Evolutionary conservation across 768 basidiomycete genomes (phyloP).

Genomic region (Lactifluus rugatus): DNA sequence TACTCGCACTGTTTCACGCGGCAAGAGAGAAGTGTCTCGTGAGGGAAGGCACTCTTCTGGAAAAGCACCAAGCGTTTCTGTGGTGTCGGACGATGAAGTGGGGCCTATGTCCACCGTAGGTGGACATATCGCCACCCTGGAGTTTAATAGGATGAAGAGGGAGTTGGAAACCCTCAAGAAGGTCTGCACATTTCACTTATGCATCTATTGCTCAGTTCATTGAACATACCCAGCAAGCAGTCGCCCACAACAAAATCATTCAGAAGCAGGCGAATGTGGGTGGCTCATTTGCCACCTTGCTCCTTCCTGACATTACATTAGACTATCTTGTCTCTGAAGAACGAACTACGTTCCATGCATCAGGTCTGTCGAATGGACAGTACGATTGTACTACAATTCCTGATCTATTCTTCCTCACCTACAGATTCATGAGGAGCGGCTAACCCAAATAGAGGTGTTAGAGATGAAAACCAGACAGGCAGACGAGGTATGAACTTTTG

Average conservation of each 20-base stretch:
- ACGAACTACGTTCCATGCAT: slow-evolving; percentile 31
- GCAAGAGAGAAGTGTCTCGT: slow-evolving; percentile 3
- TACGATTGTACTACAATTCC: not conserved
- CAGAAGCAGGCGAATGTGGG: slow-evolving; percentile 48
- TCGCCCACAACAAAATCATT: slow-evolving; percentile 38
- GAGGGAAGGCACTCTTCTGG: not conserved
- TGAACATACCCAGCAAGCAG: slow-evolving; percentile 25
- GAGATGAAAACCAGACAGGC: slow-evolving; percentile 40
- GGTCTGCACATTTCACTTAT: slow-evolving; percentile 20
- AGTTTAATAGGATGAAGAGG: slow-evolving; percentile 44
- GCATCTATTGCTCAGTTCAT: not conserved
- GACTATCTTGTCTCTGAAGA: slow-evolving; percentile 45
- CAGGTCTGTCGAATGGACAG: slow-evolving; percentile 27
- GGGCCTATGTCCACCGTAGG: slow-evolving; percentile 19
- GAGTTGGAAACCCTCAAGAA: slow-evolving; percentile 51
- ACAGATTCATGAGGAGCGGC: slow-evolving; percentile 39
- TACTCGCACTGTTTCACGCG: not conserved
- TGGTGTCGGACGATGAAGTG: slow-evolving; percentile 11
- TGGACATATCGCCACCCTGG: slow-evolving; percentile 36
- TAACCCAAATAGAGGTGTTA: slow-evolving; percentile 34
- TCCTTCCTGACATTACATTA: slow-evolving; percentile 19
- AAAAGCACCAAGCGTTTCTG: not conserved
- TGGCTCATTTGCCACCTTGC: not conserved
- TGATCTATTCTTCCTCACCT: not conserved
- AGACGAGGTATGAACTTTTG: slow-evolving; percentile 41